Base-by-base conservation (phyloP, 2,329 filamentous ascomycete genomes). In the Parastagonospora avenae region DNA sequence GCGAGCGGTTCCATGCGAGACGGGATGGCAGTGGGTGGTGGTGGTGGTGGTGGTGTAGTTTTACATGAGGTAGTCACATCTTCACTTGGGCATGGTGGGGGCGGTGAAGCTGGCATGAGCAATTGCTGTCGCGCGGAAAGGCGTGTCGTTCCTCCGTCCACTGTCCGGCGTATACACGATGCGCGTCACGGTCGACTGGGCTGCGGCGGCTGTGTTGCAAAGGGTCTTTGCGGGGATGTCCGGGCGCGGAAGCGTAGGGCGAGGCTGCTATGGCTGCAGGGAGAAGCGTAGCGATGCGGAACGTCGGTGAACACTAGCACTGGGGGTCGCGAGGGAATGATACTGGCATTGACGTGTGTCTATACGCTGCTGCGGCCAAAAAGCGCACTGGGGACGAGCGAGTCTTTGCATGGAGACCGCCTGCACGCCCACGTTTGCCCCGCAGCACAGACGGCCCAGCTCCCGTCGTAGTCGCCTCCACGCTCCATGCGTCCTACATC, bases 351-450 rank as follows among this genome's bases (percentile, higher is more conserved):
- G 44, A 44, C 41, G 33, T 15, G 42, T 31, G 24, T 44, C 19
- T 30, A 50, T 48, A 44, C 42, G 41, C 31, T 35, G 45, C 12
- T 43, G 56, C 49, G 30, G 42, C 30, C 48, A 52, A 48, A 43
- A 44, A 42, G 47, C 42, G 47, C 42, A 52, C 50, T 50, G 36
- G 51, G 55, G 55, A 52, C 55, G 46, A 45, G 42, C 48, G 39
- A 46, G 46, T 56, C 57, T 58, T 59, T 60, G 57, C 57, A 54
- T 54, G 45, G 55, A 50, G 35, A 38, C 54, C 48, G 33, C 42
- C 43, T 24, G 19, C 19, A 24, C 19, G 19, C 19, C 19, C 19
- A 24, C 19, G 19, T 24, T 46, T 36, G 29, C 11, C 59, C 57
- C 59, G 55, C 19, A 24, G 59, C 59, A 62, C 59, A 59, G 57